phyloP scores from a whole-genome alignment of 2,329 filamentous ascomycete species.

The Trichophyton simii region DNA sequence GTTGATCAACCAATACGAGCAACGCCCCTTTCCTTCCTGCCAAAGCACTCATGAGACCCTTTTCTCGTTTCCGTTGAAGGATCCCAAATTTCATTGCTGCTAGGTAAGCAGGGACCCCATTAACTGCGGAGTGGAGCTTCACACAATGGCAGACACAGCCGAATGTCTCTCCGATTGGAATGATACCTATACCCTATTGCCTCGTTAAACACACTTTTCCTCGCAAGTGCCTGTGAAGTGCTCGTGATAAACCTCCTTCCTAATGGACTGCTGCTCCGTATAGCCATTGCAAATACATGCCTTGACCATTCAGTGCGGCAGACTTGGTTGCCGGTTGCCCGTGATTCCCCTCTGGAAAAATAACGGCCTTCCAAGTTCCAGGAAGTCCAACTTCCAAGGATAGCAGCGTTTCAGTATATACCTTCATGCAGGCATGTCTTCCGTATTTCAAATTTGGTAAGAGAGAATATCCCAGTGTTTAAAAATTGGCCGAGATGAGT shows the following conservation, averaged over 20 bases:
- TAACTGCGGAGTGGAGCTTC: not conserved
- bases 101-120: not conserved
- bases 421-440: not conserved
- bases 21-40: not conserved
- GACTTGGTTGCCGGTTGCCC: not conserved
- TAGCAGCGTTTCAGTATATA: not conserved
- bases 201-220: not conserved
- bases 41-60: not conserved
- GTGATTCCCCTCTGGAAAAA: not conserved
- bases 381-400: not conserved
- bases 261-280: not conserved
- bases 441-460: not conserved
- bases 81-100: not conserved
- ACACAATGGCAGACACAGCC: not conserved
- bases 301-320: not conserved
- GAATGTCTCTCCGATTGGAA: not conserved
- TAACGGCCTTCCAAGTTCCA: not conserved
- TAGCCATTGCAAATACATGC: not conserved
- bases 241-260: not conserved
- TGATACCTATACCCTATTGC: not conserved
- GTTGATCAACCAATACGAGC: not conserved
- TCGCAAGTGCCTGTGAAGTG: too few species aligned
- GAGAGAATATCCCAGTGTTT: not conserved
- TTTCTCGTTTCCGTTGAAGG: not conserved
- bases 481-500: not conserved